phyloP scores from a whole-genome alignment of 192 early-diverging fungal species.

The Linderina pennispora region DNA sequence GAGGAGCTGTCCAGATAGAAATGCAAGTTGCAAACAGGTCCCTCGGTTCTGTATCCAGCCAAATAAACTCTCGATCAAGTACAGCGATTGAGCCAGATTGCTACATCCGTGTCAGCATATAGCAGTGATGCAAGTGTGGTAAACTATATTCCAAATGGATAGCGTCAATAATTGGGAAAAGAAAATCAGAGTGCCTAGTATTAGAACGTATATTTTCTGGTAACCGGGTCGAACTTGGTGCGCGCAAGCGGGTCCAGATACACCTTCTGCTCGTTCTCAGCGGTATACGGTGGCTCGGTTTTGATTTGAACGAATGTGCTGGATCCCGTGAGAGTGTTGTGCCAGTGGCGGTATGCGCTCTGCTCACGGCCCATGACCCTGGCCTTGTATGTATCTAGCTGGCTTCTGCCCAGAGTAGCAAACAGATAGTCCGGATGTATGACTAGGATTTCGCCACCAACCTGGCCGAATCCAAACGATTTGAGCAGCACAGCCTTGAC shows the following conservation, averaged over 20 bases:
- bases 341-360: conserved; percentile 29
- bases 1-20: too few species aligned
- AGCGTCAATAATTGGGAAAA: background rate
- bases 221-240: conserved; percentile 5
- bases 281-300: conserved; percentile 11
- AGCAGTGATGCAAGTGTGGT: too few species aligned
- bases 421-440: conserved; percentile 65
- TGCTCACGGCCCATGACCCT: background rate
- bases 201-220: conserved; percentile 24
- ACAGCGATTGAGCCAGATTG: too few species aligned
- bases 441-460: conserved; percentile 64
- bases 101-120: too few species aligned
- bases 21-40: too few species aligned
- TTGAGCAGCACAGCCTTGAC: conserved; percentile 64
- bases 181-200: conserved; percentile 17
- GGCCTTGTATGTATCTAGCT: conserved; percentile 9
- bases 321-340: conserved; percentile 17
- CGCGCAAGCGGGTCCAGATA: conserved; percentile 19
- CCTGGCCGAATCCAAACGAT: conserved; percentile 71
- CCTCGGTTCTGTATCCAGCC: too few species aligned
- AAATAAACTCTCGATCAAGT: too few species aligned
- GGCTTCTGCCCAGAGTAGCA: conserved; percentile 16
- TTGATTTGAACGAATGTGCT: conserved; percentile 24
- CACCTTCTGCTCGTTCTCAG: conserved; percentile 13
- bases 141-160: background rate